A percentile compares a stretch with the other conserved stretches of the same genome.
Evolutionary conservation across 306 rosid genomes (phyloP).

Genomic region (Cucumis cinereus): DNA sequence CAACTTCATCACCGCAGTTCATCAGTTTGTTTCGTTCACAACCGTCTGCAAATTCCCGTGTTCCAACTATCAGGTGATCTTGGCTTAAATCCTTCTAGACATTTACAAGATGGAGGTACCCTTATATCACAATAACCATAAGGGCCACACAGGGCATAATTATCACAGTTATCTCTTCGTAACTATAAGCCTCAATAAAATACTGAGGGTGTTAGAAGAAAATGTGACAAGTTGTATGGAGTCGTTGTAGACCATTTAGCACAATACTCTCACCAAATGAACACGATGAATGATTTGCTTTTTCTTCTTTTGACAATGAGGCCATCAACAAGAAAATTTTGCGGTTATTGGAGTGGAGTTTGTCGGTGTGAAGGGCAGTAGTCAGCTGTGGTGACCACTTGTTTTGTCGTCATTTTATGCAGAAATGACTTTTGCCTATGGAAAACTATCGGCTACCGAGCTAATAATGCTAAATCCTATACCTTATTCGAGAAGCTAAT

Average conservation of each 20-base stretch:
- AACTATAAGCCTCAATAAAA: neutral
- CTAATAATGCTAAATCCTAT: too few relatives aligned
- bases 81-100: conserved; percentile 33
- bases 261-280: neutral
- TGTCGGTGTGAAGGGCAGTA: neutral
- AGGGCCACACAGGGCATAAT: conserved; percentile 26
- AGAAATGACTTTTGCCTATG: too few relatives aligned
- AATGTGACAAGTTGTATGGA: neutral
- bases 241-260: neutral
- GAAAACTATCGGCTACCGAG: too few relatives aligned
- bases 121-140: conserved; percentile 16
- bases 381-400: too few relatives aligned
- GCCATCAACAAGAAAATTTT: neutral
- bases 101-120: conserved; percentile 20
- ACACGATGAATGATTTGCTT: neutral
- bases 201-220: neutral
- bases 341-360: neutral
- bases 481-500: too few relatives aligned
- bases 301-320: neutral
- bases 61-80: conserved; percentile 20
- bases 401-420: too few relatives aligned
- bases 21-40: conserved; percentile 16
- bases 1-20: conserved; percentile 22
- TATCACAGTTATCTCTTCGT: conserved; percentile 31
- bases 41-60: conserved; percentile 18